Conservation (phyloP, 345 rosid genomes). For the Lagerstroemia speciosa region DNA sequence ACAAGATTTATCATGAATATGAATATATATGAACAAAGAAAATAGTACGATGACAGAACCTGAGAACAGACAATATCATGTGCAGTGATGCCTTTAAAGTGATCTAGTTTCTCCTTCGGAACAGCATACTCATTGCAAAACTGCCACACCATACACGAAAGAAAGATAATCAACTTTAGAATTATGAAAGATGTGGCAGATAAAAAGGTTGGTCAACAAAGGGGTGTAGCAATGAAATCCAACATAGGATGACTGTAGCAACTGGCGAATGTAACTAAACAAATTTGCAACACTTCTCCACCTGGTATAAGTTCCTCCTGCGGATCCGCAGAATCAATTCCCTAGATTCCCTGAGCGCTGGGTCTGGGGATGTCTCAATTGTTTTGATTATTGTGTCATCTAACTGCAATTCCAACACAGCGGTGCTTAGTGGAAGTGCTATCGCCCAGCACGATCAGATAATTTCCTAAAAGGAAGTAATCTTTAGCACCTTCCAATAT, state of each 20-base stretch:
- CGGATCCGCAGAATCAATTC: constrained; percentile 78
- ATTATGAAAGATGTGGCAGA: background rate
- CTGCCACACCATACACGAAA: constrained; percentile 29
- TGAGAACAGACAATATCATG: constrained; percentile 89
- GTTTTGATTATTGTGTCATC: constrained; percentile 79
- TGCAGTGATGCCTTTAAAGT: constrained; percentile 74
- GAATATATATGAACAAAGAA: background rate
- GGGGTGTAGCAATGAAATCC: background rate
- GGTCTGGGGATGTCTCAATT: constrained; percentile 70
- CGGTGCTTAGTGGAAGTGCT: constrained; percentile 1
- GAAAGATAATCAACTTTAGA: background rate
- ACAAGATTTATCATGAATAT: background rate
- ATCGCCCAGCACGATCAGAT: background rate
- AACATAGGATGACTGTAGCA: background rate
- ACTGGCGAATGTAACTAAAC: background rate
- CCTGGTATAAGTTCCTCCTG: constrained; percentile 84
- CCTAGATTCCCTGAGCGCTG: constrained; percentile 65
- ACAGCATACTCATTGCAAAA: constrained; percentile 93
- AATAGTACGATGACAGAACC: constrained; percentile 26
- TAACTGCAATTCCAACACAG: constrained; percentile 38
- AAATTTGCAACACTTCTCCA: background rate
- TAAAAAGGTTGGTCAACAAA: background rate
- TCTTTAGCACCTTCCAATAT: constrained; percentile 71
- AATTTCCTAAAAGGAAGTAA: constrained; percentile 1
- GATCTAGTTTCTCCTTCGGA: constrained; percentile 70